Percentiles rank a stretch among this genome's conserved stretches.
phyloP scores from a whole-genome alignment of 352 stramenopile genomes.

The Elongisporangium undulatum region DNA sequence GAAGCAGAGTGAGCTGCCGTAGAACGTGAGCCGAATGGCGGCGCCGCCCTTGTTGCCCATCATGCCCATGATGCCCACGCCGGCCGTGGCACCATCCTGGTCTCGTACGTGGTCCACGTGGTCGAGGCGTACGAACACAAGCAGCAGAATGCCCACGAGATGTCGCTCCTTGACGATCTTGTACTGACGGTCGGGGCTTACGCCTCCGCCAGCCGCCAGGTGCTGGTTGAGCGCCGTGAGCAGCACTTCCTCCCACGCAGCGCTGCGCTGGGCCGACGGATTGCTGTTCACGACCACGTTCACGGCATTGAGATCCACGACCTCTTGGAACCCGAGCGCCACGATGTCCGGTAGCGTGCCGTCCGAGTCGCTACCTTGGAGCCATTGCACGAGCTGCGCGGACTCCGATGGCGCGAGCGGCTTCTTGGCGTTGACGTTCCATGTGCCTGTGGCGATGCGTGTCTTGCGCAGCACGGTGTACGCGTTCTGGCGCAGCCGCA shows the following conservation, averaged over 20 bases:
- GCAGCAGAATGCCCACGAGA: constrained; percentile 96
- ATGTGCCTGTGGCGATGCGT: constrained; percentile 88
- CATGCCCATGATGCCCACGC: constrained; percentile 98
- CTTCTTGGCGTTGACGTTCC: constrained; percentile 99
- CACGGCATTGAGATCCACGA: constrained; percentile 99
- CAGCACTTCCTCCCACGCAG: constrained; percentile 90
- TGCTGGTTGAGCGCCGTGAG: constrained; percentile 87
- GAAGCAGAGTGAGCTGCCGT: constrained; percentile 98
- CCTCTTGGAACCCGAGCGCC: constrained; percentile 95
- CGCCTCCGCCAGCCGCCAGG: constrained; percentile 11
- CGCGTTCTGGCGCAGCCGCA: constrained; percentile 45
- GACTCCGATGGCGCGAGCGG: constrained; percentile 63
- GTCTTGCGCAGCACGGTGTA: constrained; percentile 70
- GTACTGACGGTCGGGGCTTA: constrained; percentile 33
- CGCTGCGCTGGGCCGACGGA: constrained; percentile 88
- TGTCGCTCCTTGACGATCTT: constrained; percentile 87
- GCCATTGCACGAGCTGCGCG: constrained; percentile 62
- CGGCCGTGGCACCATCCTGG: constrained; percentile 87
- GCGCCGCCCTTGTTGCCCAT: constrained; percentile 99
- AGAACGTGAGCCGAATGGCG: constrained; percentile 94
- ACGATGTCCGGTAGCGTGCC: constrained; percentile 48
- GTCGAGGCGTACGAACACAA: constrained; percentile 92
- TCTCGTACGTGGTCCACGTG: constrained; percentile 81
- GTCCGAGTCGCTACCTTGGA: constrained; percentile 26
- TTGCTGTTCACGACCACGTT: constrained; percentile 98